Base-by-base conservation (phyloP, 345 rosid species). In the Hibiscus syriacus region DNA sequence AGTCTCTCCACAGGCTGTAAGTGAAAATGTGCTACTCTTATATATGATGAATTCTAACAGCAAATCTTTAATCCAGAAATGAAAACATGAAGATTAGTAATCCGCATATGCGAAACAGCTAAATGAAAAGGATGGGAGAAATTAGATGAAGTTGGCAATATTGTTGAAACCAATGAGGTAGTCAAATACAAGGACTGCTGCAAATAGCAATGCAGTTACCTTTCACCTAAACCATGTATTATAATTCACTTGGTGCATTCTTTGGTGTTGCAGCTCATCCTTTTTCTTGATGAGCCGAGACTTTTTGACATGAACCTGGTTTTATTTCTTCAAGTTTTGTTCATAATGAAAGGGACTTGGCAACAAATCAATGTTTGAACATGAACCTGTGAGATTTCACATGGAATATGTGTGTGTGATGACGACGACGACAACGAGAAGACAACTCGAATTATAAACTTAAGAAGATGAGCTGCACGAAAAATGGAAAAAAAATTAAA, bases 281-380 rank as follows among this genome's bases (percentile, higher is more conserved):
- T 7, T 23, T 64, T 64, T 46, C 39, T 64, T 45, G 55, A 64
- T 64, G 36, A 46, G 54, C 25, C 0, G 2, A 45, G 38, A 26
- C 25, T n/a, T 64, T 56, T 43, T 45, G 7, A 2, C 2, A 25
- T 45, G 17, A 4, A 63, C 2, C 3, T 16, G 25, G 9, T 16
- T 63, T 13, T 14, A 41, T 64, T 64, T 45, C 68, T 27, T 64
- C 4, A 43, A 63, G 66, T 62, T 43, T 41, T 20, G 55, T 26
- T 8, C 10, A 55, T 5, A 30, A 43, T 64, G 54, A 26, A 64
- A 43, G 53, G 36, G 67, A 64, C 67, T 6, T 16, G 0, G 54
- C 38, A 64, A 64, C 54, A 45, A 64, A 64, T 16, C 14, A 16
- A 3, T 43, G 36, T 62, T 4, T 43, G 23, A 26, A 16, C 38